Evolutionary conservation across 1,139 yeast genomes (phyloP).

Genomic region (Candida gigantensis): DNA sequence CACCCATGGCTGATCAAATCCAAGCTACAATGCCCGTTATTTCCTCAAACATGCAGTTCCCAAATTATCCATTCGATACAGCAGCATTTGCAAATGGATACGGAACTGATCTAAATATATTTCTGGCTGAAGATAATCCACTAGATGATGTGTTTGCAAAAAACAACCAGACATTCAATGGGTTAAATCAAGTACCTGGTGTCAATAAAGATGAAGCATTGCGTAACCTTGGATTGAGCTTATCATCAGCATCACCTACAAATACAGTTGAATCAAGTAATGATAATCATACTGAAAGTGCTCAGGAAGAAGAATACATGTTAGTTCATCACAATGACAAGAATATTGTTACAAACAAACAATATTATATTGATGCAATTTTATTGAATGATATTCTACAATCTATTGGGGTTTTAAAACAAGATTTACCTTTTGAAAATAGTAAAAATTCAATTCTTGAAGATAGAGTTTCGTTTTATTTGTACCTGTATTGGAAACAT

Average conservation of each 20-base stretch:
- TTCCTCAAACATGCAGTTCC: neutral
- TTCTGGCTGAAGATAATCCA: constrained; percentile 40
- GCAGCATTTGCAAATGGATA: constrained; percentile 6
- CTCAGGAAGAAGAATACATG: constrained; percentile 14
- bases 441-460: constrained; percentile 30
- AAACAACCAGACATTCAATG: constrained; percentile 13
- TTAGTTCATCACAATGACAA: constrained; percentile 20
- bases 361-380: constrained; percentile 29
- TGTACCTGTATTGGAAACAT: constrained; percentile 51
- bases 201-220: constrained; percentile 3
- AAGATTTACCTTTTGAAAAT: constrained; percentile 16
- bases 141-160: constrained; percentile 37
- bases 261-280: constrained; percentile 34
- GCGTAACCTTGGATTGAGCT: constrained; percentile 11
- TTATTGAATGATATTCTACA: constrained; percentile 18
- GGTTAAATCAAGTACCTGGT: neutral
- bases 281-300: constrained; percentile 9
- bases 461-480: constrained; percentile 28
- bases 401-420: constrained; percentile 12
- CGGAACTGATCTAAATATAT: constrained; percentile 32
- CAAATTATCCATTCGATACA: constrained; percentile 1
- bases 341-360: constrained; percentile 28
- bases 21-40: constrained; percentile 9
- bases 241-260: constrained; percentile 38
- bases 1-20: constrained; percentile 10